Evolutionary conservation across 768 basidiomycete species (phyloP).

Genomic region (Lactifluus hygrophoroides): DNA sequence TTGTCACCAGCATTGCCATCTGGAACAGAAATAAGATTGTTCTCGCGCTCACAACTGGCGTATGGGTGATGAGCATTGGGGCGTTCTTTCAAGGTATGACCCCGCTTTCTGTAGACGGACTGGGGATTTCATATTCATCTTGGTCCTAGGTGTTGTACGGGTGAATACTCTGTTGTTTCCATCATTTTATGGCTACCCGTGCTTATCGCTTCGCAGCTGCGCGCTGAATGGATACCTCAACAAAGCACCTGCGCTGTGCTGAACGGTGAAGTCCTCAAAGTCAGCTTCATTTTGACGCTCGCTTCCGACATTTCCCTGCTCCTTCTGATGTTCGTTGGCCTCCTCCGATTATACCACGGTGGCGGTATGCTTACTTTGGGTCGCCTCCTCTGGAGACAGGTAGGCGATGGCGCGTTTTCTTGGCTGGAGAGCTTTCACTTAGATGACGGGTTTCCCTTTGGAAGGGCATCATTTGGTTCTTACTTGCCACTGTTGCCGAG

Average conservation of each 20-base stretch:
- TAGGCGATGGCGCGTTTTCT: background rate
- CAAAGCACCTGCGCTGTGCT: background rate
- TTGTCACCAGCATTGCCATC: background rate
- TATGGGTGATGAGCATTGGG: background rate
- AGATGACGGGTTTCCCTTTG: no score
- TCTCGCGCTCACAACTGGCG: background rate
- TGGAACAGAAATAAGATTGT: background rate
- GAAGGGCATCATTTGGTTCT: background rate
- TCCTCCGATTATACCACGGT: background rate
- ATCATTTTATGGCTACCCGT: background rate
- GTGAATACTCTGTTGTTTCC: background rate
- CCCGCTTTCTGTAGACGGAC: background rate
- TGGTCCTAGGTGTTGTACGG: background rate
- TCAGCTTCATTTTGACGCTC: background rate
- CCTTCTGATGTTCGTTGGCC: constrained; percentile 3
- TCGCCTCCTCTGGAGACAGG: constrained; percentile 7
- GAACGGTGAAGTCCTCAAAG: background rate
- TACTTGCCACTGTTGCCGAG: background rate
- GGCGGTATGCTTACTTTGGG: background rate
- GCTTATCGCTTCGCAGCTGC: background rate
- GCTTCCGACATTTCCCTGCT: constrained; percentile 3
- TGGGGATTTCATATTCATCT: background rate
- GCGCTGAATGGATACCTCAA: background rate
- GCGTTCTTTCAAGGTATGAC: background rate
- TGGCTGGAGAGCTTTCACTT: no score